Evolutionary conservation across 192 early-diverging fungal genomes (phyloP).

Genomic region (Ambispora gerdemannii): DNA sequence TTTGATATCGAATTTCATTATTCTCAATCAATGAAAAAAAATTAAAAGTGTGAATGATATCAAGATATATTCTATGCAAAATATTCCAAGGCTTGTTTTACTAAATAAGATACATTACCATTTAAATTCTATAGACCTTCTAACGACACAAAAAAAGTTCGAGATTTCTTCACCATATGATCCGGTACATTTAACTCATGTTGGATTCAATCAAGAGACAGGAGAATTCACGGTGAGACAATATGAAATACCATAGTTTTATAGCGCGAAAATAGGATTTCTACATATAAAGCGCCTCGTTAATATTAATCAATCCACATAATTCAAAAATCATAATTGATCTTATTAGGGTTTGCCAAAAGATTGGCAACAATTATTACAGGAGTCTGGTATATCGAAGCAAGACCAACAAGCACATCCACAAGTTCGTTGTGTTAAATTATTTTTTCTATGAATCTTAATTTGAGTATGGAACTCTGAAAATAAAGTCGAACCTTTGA

Average conservation of each 20-base stretch:
- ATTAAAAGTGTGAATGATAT: not conserved
- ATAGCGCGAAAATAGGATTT: no score
- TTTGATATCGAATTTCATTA: not conserved
- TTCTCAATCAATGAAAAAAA: not conserved
- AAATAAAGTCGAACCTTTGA: not conserved
- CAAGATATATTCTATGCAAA: not conserved
- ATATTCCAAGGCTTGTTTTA: not conserved
- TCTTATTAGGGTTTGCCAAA: slow-evolving; percentile 78
- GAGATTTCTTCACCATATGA: slow-evolving; percentile 96
- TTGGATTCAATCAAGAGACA: slow-evolving; percentile 94
- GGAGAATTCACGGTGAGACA: slow-evolving; percentile 86
- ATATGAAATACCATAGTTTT: no score
- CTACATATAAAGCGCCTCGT: no score
- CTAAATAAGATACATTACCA: not conserved
- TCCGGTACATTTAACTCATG: slow-evolving; percentile 95
- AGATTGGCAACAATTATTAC: slow-evolving; percentile 89
- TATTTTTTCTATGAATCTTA: not conserved
- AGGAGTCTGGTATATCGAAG: slow-evolving; percentile 91
- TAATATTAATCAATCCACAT: not conserved
- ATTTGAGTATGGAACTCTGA: not conserved
- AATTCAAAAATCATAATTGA: not conserved
- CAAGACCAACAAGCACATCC: slow-evolving; percentile 92
- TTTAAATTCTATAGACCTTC: slow-evolving; percentile 38
- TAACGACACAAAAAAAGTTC: slow-evolving; percentile 68
- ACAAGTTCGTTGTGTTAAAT: slow-evolving; percentile 50